Evolutionary conservation across 2,329 filamentous ascomycete genomes (phyloP), one percentile per base, ranked within the genome.

Genomic region (Neofusicoccum sp.): DNA sequence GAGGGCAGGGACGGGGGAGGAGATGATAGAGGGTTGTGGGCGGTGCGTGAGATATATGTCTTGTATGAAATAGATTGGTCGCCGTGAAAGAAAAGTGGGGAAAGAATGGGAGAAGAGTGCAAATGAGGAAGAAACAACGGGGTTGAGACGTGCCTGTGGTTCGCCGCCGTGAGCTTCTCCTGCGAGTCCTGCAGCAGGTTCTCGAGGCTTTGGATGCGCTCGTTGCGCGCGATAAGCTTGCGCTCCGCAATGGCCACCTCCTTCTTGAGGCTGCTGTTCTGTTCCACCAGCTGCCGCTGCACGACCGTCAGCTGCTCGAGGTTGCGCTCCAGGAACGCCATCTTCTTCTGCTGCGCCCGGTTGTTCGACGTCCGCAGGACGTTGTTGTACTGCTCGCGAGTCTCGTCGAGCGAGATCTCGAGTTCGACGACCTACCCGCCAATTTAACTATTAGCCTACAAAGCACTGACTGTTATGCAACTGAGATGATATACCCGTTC

Each of bases 311-410:
- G 84, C 77, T 99, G 95, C 79, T 99, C 95, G 41, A 99, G 86
- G 74, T 99, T 99, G 72, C 95, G 89, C 81, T 99, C 95, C 54
- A 99, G 80, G 84, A 99, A 99, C 14, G 95, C 96, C 90, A 99
- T 98, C 85, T 99, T 99, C 89, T 99, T 99, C 79, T 99, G 95
- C 80, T 99, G 95, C 26, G 95, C 93, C 62, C 95, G 89, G 82
- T 96, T 98, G 82, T 99, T 99, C 67, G 91, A 96, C 53, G 91
- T 95, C 61, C 93, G 89, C 62, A 99, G 84, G 63, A 99, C 95
- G 70, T 96, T 97, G 82, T 99, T 98, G 80, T 99, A 99, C 79
- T 99, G 95, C 80, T 99, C 95, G 60, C 95, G 87, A 0, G 95
- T 97, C 81, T 97, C 93, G 72, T 99, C 95, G 54, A 99, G 84